Evolutionary conservation across 208 protist genomes (phyloP).

Genomic region (Acanthamoeba castellanii): DNA sequence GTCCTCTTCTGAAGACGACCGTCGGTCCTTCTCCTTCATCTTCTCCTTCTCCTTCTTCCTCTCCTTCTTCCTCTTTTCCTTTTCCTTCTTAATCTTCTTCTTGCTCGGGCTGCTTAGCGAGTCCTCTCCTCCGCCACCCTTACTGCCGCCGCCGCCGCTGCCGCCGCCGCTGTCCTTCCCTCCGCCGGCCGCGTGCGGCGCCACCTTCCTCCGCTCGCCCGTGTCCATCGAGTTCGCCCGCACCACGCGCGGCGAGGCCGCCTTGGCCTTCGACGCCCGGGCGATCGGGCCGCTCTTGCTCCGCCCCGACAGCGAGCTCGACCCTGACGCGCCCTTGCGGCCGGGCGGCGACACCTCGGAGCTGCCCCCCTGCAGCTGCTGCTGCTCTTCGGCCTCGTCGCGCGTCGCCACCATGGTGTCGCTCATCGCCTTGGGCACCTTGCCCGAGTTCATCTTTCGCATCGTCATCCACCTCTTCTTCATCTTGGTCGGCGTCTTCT

Average conservation of each 20-base stretch:
- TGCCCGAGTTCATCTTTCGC: too few species aligned
- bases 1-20: background rate
- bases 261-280: background rate
- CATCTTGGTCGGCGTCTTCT: too few species aligned
- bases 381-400: background rate
- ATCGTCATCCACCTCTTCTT: too few species aligned
- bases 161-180: background rate
- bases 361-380: too few species aligned
- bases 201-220: background rate
- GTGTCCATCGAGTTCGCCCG: background rate
- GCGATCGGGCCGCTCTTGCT: background rate
- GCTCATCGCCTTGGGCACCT: too few species aligned
- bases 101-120: background rate
- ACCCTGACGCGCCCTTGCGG: background rate
- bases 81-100: background rate
- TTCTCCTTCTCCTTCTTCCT: conserved; percentile 16
- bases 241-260: background rate
- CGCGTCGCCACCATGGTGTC: background rate
- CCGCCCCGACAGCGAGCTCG: background rate
- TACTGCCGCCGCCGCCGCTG: too few species aligned
- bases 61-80: background rate
- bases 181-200: background rate
- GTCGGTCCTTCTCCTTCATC: background rate
- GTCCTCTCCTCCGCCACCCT: too few species aligned
- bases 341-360: too few species aligned